phyloP scores from a whole-genome alignment of 345 rosid species.

The Eucalyptus curtisii region DNA sequence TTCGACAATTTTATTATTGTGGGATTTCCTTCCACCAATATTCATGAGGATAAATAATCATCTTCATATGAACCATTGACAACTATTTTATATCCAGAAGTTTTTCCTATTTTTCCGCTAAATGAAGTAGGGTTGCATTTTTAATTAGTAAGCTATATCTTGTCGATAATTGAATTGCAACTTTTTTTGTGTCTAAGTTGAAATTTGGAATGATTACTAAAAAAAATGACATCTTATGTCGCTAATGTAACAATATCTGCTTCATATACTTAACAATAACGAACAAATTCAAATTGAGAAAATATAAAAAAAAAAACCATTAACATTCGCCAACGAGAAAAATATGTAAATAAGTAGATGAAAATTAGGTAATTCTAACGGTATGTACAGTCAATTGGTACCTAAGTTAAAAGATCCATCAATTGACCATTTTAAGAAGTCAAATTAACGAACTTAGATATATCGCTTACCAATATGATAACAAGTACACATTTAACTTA shows the following conservation, averaged over 20 bases:
- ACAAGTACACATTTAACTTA: not conserved
- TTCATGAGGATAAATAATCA: no score
- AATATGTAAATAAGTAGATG: not conserved
- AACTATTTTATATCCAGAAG: no score
- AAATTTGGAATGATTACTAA: not conserved
- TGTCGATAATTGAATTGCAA: no score
- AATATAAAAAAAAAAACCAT: not conserved
- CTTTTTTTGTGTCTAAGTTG: no score
- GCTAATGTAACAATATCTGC: not conserved
- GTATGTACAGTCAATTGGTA: not conserved
- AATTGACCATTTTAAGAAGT: not conserved
- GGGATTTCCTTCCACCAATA: no score
- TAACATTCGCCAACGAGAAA: not conserved
- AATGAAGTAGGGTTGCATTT: no score
- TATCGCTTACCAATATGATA: not conserved
- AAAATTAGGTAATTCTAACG: not conserved
- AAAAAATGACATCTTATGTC: not conserved
- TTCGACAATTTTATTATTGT: no score
- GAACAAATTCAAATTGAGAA: not conserved
- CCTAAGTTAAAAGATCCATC: not conserved
- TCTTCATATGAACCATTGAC: no score
- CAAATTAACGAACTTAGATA: not conserved
- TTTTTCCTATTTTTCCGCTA: no score
- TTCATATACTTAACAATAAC: not conserved
- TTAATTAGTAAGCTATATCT: no score